Base-by-base conservation (phyloP, 805 yeast species). In the Diddensiella santjacobensis region DNA sequence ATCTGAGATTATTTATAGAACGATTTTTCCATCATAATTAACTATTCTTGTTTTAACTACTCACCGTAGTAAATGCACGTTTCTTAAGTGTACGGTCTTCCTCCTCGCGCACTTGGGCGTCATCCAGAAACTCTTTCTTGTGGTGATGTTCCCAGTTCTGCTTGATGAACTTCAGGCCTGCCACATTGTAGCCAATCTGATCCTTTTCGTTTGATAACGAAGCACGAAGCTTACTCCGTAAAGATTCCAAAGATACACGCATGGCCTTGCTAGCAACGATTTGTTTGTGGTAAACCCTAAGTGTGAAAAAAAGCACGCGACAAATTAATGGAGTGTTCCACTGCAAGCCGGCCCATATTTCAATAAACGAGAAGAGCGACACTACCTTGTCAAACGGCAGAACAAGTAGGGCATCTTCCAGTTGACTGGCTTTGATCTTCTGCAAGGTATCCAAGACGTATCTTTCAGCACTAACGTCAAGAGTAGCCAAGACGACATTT, bases 341-440 rank as follows among this genome's bases (percentile, higher is more conserved):
- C 42, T 57, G 56, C 11, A 56, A 53, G 44, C 71, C 66, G 33
- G 93, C 79, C 87, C 96, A 90, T 23, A 79, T 73, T 54, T 81
- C 83, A 46, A 93, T 79, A 58, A 89, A 85, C 56, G 74, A 74
- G 53, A 93, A 73, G 44, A 93, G 73, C 55, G 78, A 79, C 48
- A 82, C 63, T 2, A 90, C 83, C 66, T 83, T 84, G 8, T 95
- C 87, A 60, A 91, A 90, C 26, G 99, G 96, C 46, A 93, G 72
- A 1, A 93, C 95, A 41, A 93, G 68, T 47, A 93, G 73, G 1
- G 98, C 96, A 67, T 93, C 99, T 59, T 91, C 96, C 30, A 93
- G 69, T 59, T 91, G 96, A 0, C 95, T 77, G 0, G 96, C 79
- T 58, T 77, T 84, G 63, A 93, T 87, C 59, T 80, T 81, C 31